These are phyloP conservation scores for Exsudoporus frostii DNA, from an alignment of 768 basidiomycete genomes.

Conservation along the genomic window DNA sequence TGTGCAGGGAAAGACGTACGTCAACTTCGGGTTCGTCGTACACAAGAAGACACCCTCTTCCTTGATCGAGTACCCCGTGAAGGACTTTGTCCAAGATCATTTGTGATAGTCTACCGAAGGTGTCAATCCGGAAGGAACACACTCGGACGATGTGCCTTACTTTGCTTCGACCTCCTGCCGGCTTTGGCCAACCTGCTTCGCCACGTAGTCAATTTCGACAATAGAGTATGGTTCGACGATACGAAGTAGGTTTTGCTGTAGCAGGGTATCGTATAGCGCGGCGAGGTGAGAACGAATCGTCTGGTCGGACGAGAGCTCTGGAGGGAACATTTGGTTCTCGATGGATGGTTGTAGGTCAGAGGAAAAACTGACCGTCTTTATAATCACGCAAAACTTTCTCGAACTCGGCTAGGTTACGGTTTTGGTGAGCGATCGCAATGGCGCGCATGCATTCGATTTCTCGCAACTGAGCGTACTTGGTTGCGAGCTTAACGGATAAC, in stretches of 20 bases:
- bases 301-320: constrained; percentile 92
- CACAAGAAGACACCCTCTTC: constrained; percentile 86
- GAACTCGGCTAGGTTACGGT: constrained; percentile 85
- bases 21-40: constrained; percentile 85
- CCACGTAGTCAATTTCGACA: constrained; percentile 89
- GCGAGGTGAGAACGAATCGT: constrained; percentile 95
- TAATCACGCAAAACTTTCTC: constrained; percentile 86
- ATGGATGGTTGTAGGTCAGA: background rate
- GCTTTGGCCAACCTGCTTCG: constrained; percentile 81
- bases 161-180: constrained; percentile 88
- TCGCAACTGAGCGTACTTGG: constrained; percentile 80
- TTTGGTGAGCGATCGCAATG: constrained; percentile 90
- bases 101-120: constrained; percentile 70
- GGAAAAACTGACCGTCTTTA: constrained; percentile 55
- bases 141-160: constrained; percentile 41
- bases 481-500: constrained; percentile 80
- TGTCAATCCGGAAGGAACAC: constrained; percentile 1
- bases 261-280: constrained; percentile 90
- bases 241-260: constrained; percentile 92
- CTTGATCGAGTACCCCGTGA: constrained; percentile 95
- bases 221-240: constrained; percentile 96
- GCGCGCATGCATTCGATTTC: constrained; percentile 97
- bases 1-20: constrained; percentile 45
- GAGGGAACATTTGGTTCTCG: background rate
- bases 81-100: constrained; percentile 98